Conservation (phyloP, 352 stramenopile species). For the Albugo candida region DNA sequence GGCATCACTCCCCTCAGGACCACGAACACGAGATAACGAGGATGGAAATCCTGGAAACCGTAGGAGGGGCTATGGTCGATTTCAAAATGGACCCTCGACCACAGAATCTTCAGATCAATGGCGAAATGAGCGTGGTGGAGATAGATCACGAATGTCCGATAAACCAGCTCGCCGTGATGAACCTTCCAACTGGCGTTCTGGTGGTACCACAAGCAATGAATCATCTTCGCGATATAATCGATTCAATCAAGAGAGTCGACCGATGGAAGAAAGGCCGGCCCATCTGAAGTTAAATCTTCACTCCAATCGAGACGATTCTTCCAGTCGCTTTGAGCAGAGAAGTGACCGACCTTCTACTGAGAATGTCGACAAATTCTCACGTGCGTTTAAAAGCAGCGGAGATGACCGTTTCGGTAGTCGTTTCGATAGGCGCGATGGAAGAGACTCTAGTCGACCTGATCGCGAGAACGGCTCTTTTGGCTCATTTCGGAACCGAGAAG, state of each 20-base stretch:
- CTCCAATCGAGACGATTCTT: slow-evolving; percentile 17
- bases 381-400: not conserved
- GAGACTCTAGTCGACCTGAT: slow-evolving; percentile 15
- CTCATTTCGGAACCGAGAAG: slow-evolving; percentile 23
- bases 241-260: slow-evolving; percentile 10
- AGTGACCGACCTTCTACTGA: slow-evolving; percentile 4
- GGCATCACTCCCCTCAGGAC: slow-evolving; percentile 32
- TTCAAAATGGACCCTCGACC: slow-evolving; percentile 14
- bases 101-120: slow-evolving; percentile 32
- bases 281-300: slow-evolving; percentile 61
- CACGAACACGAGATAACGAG: slow-evolving; percentile 29
- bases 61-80: slow-evolving; percentile 15
- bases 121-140: slow-evolving; percentile 14
- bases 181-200: slow-evolving; percentile 10
- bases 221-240: slow-evolving; percentile 43
- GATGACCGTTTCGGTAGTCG: slow-evolving; percentile 9
- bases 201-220: slow-evolving; percentile 12
- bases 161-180: slow-evolving; percentile 7
- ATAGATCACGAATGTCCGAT: slow-evolving; percentile 10
- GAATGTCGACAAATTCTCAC: not conserved
- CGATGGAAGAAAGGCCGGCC: slow-evolving; percentile 37
- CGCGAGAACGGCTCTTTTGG: slow-evolving; percentile 11
- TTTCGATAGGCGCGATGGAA: slow-evolving; percentile 13
- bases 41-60: slow-evolving; percentile 24
- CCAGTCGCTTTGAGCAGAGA: slow-evolving; percentile 13